Evolutionary conservation across 345 rosid genomes (phyloP), one percentile per base, ranked within the genome.

Genomic region (Pistacia integerrima): DNA sequence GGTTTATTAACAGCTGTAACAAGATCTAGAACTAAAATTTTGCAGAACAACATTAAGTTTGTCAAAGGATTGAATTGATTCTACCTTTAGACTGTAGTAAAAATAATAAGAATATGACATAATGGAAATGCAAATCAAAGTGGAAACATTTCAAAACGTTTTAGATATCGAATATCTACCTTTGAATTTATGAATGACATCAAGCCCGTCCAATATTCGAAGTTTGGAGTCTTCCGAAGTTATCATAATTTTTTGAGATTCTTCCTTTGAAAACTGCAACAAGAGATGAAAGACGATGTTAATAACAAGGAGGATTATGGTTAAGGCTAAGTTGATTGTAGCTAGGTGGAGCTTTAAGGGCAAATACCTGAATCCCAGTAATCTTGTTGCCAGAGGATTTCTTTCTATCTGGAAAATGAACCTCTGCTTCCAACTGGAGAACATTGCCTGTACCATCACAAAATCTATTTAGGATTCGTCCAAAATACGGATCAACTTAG

Each of bases 151-250:
- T 63, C 9, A 7, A 73, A 6, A 4, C 4, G 17, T 9, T 13
- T 10, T 33, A 38, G 4, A 20, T 33, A 41, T 49, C 22, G 51
- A 51, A 41, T 12, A 18, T 33, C 10, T 83, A 92, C 99, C 97
- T 93, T 83, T 90, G 77, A 85, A 92, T 82, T 93, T 92, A 56
- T 73, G 81, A 25, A 92, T 77, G 4, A 93, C 67, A 28, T 88
- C 88, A 9, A 82, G 64, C 64, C 89, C 92, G 41, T 95, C 91
- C 28, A 89, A 81, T 33, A 95, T 84, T 4, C 91, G 85, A 46
- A 95, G 58, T 56, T 87, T 95, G 35, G 93, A 91, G 78, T 93
- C 97, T 57, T 93, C 97, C 6, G 94, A 92, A 11, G 94, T 78
- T 63, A 93, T 86, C 92, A 95, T 74, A 28, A 91, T 65, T 83